phyloP scores from a whole-genome alignment of 495 filamentous ascomycete genomes.

The Aspergillus affinis region DNA sequence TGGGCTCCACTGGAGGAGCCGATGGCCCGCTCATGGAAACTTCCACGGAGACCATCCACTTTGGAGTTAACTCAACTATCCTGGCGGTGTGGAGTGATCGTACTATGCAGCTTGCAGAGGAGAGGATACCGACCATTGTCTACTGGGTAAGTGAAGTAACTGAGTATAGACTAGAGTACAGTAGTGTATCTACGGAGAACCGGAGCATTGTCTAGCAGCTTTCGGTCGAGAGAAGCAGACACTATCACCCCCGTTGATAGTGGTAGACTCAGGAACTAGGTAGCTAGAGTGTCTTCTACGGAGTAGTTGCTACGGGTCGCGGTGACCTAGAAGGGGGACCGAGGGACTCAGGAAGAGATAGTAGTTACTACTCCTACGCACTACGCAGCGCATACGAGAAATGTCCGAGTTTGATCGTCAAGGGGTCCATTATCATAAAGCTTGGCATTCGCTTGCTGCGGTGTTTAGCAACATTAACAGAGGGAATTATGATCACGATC shows the following conservation, averaged over 20 bases:
- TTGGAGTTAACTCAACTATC: neutral
- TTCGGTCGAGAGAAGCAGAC: no score
- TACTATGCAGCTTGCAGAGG: neutral
- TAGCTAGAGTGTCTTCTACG: neutral
- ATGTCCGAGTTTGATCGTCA: conserved; percentile 22
- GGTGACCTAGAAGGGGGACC: neutral
- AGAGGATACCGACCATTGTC: neutral
- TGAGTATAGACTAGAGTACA: neutral
- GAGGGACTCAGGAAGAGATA: conserved; percentile 9
- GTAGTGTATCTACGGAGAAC: no score
- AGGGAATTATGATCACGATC: neutral
- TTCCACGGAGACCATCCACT: conserved; percentile 20
- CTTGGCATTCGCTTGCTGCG: conserved; percentile 19
- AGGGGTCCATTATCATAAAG: conserved; percentile 16
- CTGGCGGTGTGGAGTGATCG: conserved; percentile 15
- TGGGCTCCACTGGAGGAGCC: conserved; percentile 21
- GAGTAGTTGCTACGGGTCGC: neutral
- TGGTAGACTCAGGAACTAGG: no score
- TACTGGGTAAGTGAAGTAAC: no score
- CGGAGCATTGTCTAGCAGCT: no score
- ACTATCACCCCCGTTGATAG: no score
- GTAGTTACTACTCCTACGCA: neutral
- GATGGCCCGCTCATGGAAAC: conserved; percentile 30
- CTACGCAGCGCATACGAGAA: neutral
- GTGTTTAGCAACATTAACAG: neutral